Conservation (phyloP, 306 rosid genomes). For the Mimosa bimucronata region DNA sequence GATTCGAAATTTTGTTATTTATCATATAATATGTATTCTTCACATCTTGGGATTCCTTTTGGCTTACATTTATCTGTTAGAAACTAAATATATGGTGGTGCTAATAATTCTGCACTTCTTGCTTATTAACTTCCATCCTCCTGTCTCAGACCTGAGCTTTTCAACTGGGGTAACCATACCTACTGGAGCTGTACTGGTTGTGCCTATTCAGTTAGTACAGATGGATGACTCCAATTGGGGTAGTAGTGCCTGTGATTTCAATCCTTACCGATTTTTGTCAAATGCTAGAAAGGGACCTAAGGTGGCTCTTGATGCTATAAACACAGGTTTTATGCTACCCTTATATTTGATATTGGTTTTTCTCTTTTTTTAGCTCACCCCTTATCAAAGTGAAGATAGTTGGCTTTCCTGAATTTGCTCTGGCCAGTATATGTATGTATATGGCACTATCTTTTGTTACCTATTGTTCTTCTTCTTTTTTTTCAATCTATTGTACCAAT, state of each 20-base stretch:
- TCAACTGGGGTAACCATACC: slow-evolving; percentile 69
- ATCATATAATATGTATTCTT: background rate
- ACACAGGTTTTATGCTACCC: slow-evolving; percentile 40
- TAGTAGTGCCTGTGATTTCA: slow-evolving; percentile 64
- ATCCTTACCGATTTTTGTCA: slow-evolving; percentile 74
- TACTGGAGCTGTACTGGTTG: slow-evolving; percentile 71
- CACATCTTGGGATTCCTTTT: slow-evolving; percentile 10
- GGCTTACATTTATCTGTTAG: background rate
- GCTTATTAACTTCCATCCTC: slow-evolving; percentile 32
- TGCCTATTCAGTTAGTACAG: slow-evolving; percentile 71
- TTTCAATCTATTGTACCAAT: background rate
- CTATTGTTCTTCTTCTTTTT: background rate
- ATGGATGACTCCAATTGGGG: slow-evolving; percentile 79
- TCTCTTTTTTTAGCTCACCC: background rate
- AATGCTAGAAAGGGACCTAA: slow-evolving; percentile 46
- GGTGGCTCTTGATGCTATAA: slow-evolving; percentile 35
- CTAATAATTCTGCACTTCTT: slow-evolving; percentile 18
- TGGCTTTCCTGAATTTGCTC: slow-evolving; percentile 13
- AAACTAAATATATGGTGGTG: background rate
- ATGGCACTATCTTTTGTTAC: background rate
- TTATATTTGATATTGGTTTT: background rate
- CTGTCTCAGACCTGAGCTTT: slow-evolving; percentile 57
- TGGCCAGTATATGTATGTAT: background rate
- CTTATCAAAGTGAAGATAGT: background rate
- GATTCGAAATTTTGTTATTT: background rate